Percentiles rank a stretch among this genome's conserved stretches.
These are phyloP conservation scores for Hypericum perforatum DNA, from an alignment of 345 rosid species.

Conservation along the genomic window DNA sequence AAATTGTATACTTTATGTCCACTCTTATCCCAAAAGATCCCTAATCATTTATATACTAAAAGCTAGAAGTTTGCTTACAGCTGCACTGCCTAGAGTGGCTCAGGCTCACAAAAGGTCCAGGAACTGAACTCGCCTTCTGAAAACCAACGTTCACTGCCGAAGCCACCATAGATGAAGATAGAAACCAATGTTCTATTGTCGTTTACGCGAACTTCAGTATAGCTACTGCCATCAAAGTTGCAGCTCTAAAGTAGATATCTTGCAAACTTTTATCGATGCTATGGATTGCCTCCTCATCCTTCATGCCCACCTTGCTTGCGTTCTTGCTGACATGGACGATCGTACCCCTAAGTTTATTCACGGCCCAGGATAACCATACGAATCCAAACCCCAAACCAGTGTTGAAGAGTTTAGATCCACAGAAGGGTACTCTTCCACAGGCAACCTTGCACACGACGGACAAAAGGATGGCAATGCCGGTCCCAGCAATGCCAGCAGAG, in stretches of 20 bases:
- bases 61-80: no score
- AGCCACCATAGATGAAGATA: no score
- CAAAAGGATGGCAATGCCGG: slow-evolving; percentile 74
- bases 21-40: no score
- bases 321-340: slow-evolving; percentile 38
- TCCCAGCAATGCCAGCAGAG: slow-evolving; percentile 71
- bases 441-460: slow-evolving; percentile 49
- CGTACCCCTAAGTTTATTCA: slow-evolving; percentile 50
- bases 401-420: slow-evolving; percentile 48
- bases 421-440: slow-evolving; percentile 44
- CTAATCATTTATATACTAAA: no score
- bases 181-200: background rate
- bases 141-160: no score
- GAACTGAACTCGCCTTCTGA: no score
- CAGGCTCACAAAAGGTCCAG: no score
- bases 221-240: slow-evolving; percentile 45
- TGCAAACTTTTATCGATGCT: slow-evolving; percentile 49
- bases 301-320: slow-evolving; percentile 33
- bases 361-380: slow-evolving; percentile 75
- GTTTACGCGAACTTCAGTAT: slow-evolving; percentile 41
- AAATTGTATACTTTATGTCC: no score
- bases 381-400: slow-evolving; percentile 66
- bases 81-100: no score
- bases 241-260: slow-evolving; percentile 66
- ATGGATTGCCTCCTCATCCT: slow-evolving; percentile 51